Base-by-base conservation (phyloP, 2,329 filamentous ascomycete genomes). In the Sclerotinia glacialis region DNA sequence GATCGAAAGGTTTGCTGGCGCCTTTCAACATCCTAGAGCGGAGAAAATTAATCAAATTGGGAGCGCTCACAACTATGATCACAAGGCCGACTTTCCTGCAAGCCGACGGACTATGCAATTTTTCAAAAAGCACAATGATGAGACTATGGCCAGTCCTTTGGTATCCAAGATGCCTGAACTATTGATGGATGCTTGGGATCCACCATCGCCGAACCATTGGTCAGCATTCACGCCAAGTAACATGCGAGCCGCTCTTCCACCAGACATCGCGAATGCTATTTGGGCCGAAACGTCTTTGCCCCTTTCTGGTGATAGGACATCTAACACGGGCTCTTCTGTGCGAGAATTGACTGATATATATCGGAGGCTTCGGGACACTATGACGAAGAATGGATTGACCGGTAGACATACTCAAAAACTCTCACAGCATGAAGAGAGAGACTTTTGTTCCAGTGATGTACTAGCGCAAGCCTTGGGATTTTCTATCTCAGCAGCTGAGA, bases 401-500 rank as follows among this genome's bases (percentile, higher is more conserved):
- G 72, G 55, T 18, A 49, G 44, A 5, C 44, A 61, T 34, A 49
- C 23, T 1, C 44, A 49, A 9, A 61, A 47, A 9, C 52, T 67
- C 8, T 56, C 53, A 23, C 56, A 49, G 11, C n/a, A 34, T 21
- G 58, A 61, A 26, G 58, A 61, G 44, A 61, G 58, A 60, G 81
- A 85, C 66, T 76, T 89, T 6, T 79, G 78, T 65, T 79, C 77
- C 28, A 85, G 83, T 67, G 87, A 90, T 72, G 83, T 84, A 1
- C 78, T 93, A 14, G 84, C 87, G 18, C 83, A 83, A 67, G 82
- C 87, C 1, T 86, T 97, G 18, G 94, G 92, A 2, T 92, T 88
- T 76, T 94, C 93, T 0, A 93, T 99, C 67, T 89, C 93, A 11
- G 88, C 93, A 0, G 88, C 91, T 5, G 95, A 99, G 78, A 97